Evolutionary conservation across 1,139 yeast genomes (phyloP).

Genomic region (Yamadazyma diospyri): DNA sequence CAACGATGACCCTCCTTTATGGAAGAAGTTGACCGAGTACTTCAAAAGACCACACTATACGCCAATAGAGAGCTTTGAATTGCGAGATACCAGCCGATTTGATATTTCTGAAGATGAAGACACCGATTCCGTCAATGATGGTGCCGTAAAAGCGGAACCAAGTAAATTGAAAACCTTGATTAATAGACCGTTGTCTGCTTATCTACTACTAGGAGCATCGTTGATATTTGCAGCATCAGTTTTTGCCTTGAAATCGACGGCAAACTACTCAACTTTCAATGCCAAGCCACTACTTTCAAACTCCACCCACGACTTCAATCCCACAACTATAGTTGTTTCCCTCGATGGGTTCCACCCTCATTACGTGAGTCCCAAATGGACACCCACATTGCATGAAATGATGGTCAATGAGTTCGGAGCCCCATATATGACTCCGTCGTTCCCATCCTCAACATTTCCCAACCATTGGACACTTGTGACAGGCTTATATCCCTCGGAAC

Average conservation of each 20-base stretch:
- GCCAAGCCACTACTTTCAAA: conserved; percentile 38
- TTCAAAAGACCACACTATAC: conserved; percentile 1
- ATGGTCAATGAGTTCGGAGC: conserved; percentile 58
- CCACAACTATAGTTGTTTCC: conserved; percentile 75
- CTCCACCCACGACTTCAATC: conserved; percentile 69
- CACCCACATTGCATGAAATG: conserved; percentile 68
- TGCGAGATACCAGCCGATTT: conserved; percentile 11
- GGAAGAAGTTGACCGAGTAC: conserved; percentile 3
- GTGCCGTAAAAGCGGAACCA: neutral
- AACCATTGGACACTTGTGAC: conserved; percentile 91
- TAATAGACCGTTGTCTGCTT: neutral
- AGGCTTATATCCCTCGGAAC: conserved; percentile 78
- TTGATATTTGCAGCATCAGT: neutral
- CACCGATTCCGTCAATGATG: conserved; percentile 1
- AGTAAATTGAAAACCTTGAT: neutral
- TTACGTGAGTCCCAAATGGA: conserved; percentile 60
- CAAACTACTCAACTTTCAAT: neutral
- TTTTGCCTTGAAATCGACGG: neutral
- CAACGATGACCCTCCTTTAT: conserved; percentile 1
- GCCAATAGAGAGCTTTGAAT: conserved; percentile 10
- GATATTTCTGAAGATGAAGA: conserved; percentile 2
- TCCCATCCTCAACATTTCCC: conserved; percentile 88
- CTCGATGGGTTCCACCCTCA: conserved; percentile 92
- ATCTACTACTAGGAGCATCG: neutral
- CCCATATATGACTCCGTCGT: conserved; percentile 82